Base-by-base conservation (phyloP, 345 rosid species). In the Eucalyptus grandis region DNA sequence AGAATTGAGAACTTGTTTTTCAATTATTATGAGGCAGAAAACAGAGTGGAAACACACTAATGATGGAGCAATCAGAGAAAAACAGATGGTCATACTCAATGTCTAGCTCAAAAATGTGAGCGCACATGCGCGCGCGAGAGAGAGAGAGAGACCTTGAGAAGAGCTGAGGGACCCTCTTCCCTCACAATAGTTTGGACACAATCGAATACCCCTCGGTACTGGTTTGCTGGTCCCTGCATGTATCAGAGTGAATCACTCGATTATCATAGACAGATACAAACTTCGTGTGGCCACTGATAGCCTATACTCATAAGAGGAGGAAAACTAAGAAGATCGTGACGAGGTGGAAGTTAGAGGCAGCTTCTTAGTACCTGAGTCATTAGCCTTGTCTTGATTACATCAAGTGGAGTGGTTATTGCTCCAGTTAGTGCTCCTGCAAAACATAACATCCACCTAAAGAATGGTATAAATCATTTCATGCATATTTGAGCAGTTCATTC, bases 361-460 rank as follows among this genome's bases (percentile, higher is more conserved):
- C 89, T 92, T 86, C 14, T 3, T 77, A 47, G 60, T 92, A 97
- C 99, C 98, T 98, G 99, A 95, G 94, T 93, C 99, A 98, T 98
- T 92, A 97, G 91, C 86, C 99, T 96, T 80, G 99, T 98, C 93
- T 98, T 98, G 89, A 98, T 96, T 90, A 98, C 99, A 92, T 97
- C 99, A 24, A 96, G 98, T 14, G 99, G 99, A 86, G 99, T 97
- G 87, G 99, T 98, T 90, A 97, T 94, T 69, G 99, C 99, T 92
- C 99, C 99, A 24, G 99, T 98, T 86, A 97, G 90, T 86, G 99
- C 99, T 90, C 99, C 99, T 97, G 56, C 86, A 90, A 88, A 87
- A 44, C n/a, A 86, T 49, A 24, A 43, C 86, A 24, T 47, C 26
- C 22, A 26, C 50, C 49, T 49, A 47, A 86, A n/a, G 26, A 44